Base-by-base conservation (phyloP, 306 rosid species). In the Castanea mollissima region DNA sequence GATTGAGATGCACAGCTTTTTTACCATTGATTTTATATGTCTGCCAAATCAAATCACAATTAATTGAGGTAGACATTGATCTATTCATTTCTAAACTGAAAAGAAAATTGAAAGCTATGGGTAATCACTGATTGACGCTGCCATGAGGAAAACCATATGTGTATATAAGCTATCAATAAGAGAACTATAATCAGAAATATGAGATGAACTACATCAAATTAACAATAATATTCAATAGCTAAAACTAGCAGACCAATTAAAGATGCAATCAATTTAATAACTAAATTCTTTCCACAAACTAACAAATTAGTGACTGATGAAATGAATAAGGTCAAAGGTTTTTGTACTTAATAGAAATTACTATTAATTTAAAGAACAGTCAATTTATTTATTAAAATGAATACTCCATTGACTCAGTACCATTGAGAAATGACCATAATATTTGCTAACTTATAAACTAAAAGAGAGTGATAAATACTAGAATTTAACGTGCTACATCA, bases 11-110 rank as follows among this genome's bases (percentile, higher is more conserved):
- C 82, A 95, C 91, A 67, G 94, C 92, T 76, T 88, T 93, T 80
- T 91, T 97, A 25, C 94, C 94, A 41, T 95, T 95, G 79, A 91
- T 91, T 84, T 91, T 93, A 74, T 93, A 95, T 54, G 97, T 93
- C 99, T 95, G 89, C 16, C 62, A 67, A 63, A 85, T 57, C 74
- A 64, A 72, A 57, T 31, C 62, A 57, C 71, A 46, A 72, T 68
- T 74, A 84, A 75, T 69, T 29, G 20, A 64, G 55, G 59, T 65
- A 69, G 44, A 63, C 80, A 64, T 35, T 59, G 25, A 31, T 12
- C 20, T 62, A 34, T 32, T 25, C 60, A 19, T 35, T 68, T 32
- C 49, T 4, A 19, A 35, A 2, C 54, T 31, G 1, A 76, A 56
- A 38, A n/a, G 19, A 73, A 76, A 62, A 25, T 23, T 7, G 18